phyloP scores from a whole-genome alignment of 2,329 filamentous ascomycete species.

The Thyridium curvatum region DNA sequence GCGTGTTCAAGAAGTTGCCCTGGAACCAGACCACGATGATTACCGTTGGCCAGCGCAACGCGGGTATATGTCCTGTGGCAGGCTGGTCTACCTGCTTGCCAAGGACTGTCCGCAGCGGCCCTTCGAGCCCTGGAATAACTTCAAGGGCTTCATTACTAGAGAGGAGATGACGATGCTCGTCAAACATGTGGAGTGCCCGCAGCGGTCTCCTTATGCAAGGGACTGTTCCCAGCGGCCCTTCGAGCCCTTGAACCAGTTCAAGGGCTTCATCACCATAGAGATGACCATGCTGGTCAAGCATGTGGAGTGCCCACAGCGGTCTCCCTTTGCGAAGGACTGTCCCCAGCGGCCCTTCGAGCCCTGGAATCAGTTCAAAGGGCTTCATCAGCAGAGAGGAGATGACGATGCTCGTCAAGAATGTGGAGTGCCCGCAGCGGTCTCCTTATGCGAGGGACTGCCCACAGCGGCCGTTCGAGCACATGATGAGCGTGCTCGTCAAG shows the following conservation, averaged over 20 bases:
- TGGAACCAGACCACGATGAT: constrained; percentile 46
- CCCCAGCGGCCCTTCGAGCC: constrained; percentile 48
- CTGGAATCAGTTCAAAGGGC: constrained; percentile 48
- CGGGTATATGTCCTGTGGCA: constrained; percentile 40
- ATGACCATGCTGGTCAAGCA: constrained; percentile 59
- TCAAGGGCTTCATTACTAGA: constrained; percentile 52
- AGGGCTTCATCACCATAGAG: constrained; percentile 54
- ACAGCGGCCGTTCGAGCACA: constrained; percentile 58
- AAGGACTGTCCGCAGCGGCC: too few species aligned
- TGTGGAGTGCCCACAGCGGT: constrained; percentile 55
- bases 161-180: constrained; percentile 60
- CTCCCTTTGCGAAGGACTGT: constrained; percentile 52
- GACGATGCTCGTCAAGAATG: constrained; percentile 57
- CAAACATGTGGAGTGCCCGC: constrained; percentile 56
- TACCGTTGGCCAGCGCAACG: constrained; percentile 49
- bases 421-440: constrained; percentile 55
- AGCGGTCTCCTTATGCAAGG: constrained; percentile 54
- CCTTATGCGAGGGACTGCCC: constrained; percentile 55
- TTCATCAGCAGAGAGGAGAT: constrained; percentile 59
- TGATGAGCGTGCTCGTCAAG: constrained; percentile 58
- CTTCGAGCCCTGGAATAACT: constrained; percentile 40
- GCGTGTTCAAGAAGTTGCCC: too few species aligned
- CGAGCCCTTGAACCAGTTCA: constrained; percentile 60
- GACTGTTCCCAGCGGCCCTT: constrained; percentile 59
- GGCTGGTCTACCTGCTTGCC: constrained; percentile 44